Conservation (phyloP, 129 eudicot species). For the Artemisia tridentata region DNA sequence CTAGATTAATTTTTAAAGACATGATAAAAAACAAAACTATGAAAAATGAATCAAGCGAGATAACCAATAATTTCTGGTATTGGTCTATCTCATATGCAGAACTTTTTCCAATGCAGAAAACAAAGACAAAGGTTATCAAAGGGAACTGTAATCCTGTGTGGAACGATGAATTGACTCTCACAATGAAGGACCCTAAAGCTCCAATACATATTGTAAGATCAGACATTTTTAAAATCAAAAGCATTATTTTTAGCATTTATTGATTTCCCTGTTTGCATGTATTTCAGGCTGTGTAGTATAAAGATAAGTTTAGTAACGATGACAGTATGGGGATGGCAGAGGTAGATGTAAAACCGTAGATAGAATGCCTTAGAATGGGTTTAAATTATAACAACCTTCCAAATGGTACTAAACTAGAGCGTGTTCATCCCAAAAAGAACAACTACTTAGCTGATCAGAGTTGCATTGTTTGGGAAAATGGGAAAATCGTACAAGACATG, state of each 20-base stretch:
- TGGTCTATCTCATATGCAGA: neutral
- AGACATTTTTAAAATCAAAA: neutral
- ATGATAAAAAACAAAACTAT: no score
- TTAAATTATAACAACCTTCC: slow-evolving; percentile 42
- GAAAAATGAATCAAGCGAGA: no score
- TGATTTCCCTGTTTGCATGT: no score
- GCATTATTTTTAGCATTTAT: no score
- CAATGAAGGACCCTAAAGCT: slow-evolving; percentile 38
- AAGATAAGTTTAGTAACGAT: slow-evolving; percentile 63
- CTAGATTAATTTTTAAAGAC: no score
- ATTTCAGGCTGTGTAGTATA: slow-evolving; percentile 55
- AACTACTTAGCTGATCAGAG: slow-evolving; percentile 44
- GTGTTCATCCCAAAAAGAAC: slow-evolving; percentile 43
- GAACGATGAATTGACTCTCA: slow-evolving; percentile 62
- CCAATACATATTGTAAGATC: slow-evolving; percentile 43
- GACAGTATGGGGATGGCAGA: slow-evolving; percentile 69
- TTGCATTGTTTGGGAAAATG: slow-evolving; percentile 44
- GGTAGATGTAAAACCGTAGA: slow-evolving; percentile 50
- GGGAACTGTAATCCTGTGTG: slow-evolving; percentile 57
- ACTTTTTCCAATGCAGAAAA: slow-evolving; percentile 38
- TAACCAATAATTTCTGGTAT: no score
- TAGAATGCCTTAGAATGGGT: slow-evolving; percentile 51
- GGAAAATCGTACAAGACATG: slow-evolving; percentile 55
- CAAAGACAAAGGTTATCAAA: slow-evolving; percentile 49
- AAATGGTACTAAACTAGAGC: slow-evolving; percentile 50